Evolutionary conservation across 2,329 filamentous ascomycete genomes (phyloP), one percentile per base, ranked within the genome.

Genomic region (Dryadomyces quercivorus): DNA sequence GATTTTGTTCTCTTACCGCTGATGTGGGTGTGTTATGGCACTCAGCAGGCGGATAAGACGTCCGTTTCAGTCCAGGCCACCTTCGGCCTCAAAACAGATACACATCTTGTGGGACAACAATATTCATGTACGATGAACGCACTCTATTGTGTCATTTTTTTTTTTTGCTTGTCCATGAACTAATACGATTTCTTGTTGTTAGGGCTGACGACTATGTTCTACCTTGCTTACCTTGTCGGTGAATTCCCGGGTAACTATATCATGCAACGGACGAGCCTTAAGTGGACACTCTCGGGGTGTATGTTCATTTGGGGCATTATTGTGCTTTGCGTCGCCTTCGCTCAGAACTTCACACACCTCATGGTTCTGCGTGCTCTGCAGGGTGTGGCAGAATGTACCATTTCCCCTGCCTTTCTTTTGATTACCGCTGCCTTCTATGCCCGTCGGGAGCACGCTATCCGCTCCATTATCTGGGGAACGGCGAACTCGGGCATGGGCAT

Each of bases 41-140:
- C 75, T 43, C 74, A 76, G 58, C 73, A 75, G 59, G 70, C 67
- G 0, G 72, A 75, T 61, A 75, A 75, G 60, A 75, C 71, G 3
- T 68, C 69, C 0, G 63, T 71, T 16, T 64, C 68, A 21, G 66
- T 62, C 0, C 69, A 71, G 51, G 68, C 69, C 15, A 69, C 64
- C 1, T 70, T 71, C 51, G 69, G 69, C 7, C 61, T 71, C 4
- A 57, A 63, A 34, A 62, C 64, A 38, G 69, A 61, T 38, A 61
- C 61, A 1, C 50, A 57, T 6, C 58, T 66, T 3, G 53, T 59
- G 1, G 64, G 64, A 1, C 62, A 64, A 42, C 57, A 66, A 53
- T 63, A 59, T 18, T 55, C 53, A 5, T 57, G 51, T 54, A 12
- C 3, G 52, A 59, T 18, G 52, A 50, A 5, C 55, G 51, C 50